Evolutionary conservation across 2,329 filamentous ascomycete genomes (phyloP).

Genomic region (Pseudogymnoascus sp.): DNA sequence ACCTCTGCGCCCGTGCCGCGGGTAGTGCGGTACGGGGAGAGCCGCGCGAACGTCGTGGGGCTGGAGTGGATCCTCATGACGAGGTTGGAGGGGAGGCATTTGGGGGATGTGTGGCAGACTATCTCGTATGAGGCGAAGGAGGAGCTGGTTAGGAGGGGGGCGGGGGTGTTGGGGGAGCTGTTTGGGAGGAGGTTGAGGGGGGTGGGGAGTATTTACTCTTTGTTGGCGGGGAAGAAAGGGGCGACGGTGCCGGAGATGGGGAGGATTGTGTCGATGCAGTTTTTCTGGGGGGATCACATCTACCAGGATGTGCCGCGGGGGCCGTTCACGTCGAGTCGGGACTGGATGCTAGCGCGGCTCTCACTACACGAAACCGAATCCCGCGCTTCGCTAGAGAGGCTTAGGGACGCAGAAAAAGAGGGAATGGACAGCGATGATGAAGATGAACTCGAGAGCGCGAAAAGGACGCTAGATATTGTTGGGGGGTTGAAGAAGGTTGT

Average conservation of each 20-base stretch:
- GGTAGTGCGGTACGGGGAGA: constrained; percentile 29
- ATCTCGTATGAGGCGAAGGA: constrained; percentile 29
- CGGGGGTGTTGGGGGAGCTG: constrained; percentile 26
- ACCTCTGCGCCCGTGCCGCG: constrained; percentile 29
- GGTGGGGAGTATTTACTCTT: constrained; percentile 18
- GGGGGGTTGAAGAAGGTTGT: constrained; percentile 26
- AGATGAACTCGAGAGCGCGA: constrained; percentile 27
- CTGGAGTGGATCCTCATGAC: constrained; percentile 36
- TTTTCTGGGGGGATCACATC: constrained; percentile 29
- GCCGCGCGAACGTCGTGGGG: constrained; percentile 28
- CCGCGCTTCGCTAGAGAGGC: background rate
- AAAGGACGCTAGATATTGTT: constrained; percentile 20
- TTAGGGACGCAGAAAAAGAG: constrained; percentile 24
- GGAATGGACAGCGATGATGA: constrained; percentile 17
- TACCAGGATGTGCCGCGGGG: constrained; percentile 29
- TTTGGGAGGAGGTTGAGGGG: constrained; percentile 16
- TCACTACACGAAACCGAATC: constrained; percentile 15
- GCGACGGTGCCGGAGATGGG: constrained; percentile 5
- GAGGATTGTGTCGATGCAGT: constrained; percentile 26
- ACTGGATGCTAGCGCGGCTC: constrained; percentile 30
- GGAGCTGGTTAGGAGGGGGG: constrained; percentile 25
- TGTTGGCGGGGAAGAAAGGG: background rate
- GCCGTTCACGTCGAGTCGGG: constrained; percentile 31
- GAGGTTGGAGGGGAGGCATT: constrained; percentile 16
- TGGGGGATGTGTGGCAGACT: constrained; percentile 24